Conservation (phyloP, 164 flowering plant species). For the Euptelea pleiosperma region DNA sequence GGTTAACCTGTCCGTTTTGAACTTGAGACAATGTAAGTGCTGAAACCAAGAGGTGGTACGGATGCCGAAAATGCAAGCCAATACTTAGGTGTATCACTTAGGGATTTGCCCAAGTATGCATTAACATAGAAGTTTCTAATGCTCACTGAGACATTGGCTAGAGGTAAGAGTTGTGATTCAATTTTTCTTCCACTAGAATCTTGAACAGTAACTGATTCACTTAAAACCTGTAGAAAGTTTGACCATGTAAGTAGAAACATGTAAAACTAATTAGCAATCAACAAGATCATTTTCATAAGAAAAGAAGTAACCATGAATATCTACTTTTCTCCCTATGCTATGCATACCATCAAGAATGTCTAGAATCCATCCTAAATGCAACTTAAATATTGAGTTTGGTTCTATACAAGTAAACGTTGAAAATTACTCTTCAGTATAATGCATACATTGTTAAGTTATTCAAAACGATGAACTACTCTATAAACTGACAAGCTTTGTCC, state of each 20-base stretch:
- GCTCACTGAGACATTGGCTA: slow-evolving; percentile 32
- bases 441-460: no score
- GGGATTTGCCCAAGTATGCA: slow-evolving; percentile 63
- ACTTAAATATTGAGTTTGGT: no score
- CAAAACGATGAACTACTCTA: no score
- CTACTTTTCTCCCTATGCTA: no score
- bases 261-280: neutral
- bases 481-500: no score
- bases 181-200: slow-evolving; percentile 68
- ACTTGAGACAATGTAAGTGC: slow-evolving; percentile 60
- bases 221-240: slow-evolving; percentile 49
- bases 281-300: no score
- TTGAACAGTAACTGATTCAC: slow-evolving; percentile 47
- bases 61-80: slow-evolving; percentile 81
- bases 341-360: no score
- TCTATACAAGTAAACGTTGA: no score
- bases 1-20: slow-evolving; percentile 48
- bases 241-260: neutral
- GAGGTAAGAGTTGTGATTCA: slow-evolving; percentile 72
- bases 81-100: slow-evolving; percentile 49
- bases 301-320: no score
- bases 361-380: no score
- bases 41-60: slow-evolving; percentile 94
- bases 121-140: slow-evolving; percentile 52
- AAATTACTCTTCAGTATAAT: no score